These are phyloP conservation scores for Marsdenia floribunda DNA, from an alignment of 257 asterid genomes.

Conservation along the genomic window DNA sequence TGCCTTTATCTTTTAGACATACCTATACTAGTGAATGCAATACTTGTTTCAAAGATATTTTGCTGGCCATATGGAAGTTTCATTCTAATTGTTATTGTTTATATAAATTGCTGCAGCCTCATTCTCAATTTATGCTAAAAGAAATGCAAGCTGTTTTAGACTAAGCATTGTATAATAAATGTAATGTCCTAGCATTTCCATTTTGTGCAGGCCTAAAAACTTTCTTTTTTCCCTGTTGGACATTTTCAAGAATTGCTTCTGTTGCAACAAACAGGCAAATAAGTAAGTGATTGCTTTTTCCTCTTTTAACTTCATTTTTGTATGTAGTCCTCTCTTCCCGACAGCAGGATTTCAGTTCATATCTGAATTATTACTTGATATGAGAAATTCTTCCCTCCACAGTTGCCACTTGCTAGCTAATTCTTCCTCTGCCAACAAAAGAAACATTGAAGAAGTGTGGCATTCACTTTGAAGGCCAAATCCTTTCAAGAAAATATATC, in stretches of 20 bases:
- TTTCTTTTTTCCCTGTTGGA: constrained; percentile 67
- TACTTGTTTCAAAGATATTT: background rate
- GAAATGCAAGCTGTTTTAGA: too few species aligned
- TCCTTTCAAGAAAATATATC: background rate
- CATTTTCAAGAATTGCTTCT: constrained; percentile 73
- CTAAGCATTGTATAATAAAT: background rate
- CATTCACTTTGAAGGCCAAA: background rate
- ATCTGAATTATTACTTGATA: background rate
- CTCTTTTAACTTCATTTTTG: background rate
- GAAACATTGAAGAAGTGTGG: background rate
- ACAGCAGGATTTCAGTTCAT: too few species aligned
- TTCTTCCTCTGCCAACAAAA: background rate
- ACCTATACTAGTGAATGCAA: background rate
- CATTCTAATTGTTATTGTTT: background rate
- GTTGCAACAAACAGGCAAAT: constrained; percentile 57
- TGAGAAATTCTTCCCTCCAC: background rate
- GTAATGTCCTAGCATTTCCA: background rate
- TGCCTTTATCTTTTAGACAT: background rate
- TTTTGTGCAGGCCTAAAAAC: constrained; percentile 71
- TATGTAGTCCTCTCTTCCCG: too few species aligned
- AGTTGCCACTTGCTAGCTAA: background rate
- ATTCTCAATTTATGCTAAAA: background rate
- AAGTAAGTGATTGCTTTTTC: constrained; percentile 49
- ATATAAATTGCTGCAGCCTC: background rate
- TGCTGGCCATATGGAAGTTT: background rate